Base-by-base conservation (phyloP, 2,329 filamentous ascomycete genomes). In the Fusarium praegraminearum region DNA sequence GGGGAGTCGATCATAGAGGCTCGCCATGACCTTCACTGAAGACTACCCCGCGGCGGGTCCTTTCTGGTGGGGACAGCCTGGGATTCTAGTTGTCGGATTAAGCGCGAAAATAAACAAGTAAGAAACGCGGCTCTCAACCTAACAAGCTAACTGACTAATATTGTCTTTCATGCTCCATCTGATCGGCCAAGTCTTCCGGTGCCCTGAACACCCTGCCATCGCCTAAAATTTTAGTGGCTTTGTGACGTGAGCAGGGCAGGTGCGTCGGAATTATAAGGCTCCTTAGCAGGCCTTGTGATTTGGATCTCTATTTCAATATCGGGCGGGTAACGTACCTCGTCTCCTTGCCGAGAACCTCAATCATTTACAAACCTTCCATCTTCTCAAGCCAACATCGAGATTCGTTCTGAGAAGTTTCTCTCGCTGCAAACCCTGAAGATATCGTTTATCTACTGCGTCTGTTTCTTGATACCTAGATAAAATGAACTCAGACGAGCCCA, bases 41-140 rank as follows among this genome's bases (percentile, higher is more conserved):
- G 18, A 36, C 20, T 35, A 41, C 65, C 68, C 68, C 68, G 61
- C 68, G 59, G 68, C 40, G 65, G 56, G 54, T 57, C 44, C 36
- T 22, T 20, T 20, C 12, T 24, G 16, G 62, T 57, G 63, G 44
- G 3, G 45, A 40, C 33, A 11, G 20, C 10, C n/a, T 22, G 36
- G 10, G 24, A 9, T 44, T 16, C 24, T 24, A 43, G 8, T 24
- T n/a, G 24, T 24, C 6, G 5, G 20, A 10, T 24, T 4, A 24
- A 15, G 4, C 9, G 4, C 8, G 24, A 7, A 43, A 43, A 43
- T 24, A 24, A 24, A 24, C 4, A 3, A 24, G 11, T 11, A 6
- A 44, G 5, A 6, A 26, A 9, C 8, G 3, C 22, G 9, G 7
- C 10, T 18, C 3, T 10, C 3, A 18, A 7, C 8, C 1, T 8